These are phyloP conservation scores for Cichorium intybus DNA, from an alignment of 140 eudicot species.

Conservation along the genomic window DNA sequence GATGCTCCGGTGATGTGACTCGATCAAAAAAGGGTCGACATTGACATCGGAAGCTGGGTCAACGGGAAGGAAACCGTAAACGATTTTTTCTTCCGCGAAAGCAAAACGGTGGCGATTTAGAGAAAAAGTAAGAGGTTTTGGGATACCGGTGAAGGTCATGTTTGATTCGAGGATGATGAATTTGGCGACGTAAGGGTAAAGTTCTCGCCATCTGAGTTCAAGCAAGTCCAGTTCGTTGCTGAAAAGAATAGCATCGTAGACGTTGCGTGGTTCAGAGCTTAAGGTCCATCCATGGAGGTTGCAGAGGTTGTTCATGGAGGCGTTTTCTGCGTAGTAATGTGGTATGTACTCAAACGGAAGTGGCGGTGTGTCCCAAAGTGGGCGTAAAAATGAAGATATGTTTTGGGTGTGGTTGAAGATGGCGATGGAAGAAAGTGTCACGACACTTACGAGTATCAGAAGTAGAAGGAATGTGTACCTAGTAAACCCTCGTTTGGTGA, in stretches of 20 bases:
- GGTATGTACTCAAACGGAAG: constrained; percentile 63
- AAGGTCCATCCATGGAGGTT: constrained; percentile 80
- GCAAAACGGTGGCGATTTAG: constrained; percentile 48
- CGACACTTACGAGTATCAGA: constrained; percentile 21
- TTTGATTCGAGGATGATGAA: constrained; percentile 72
- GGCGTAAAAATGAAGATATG: constrained; percentile 71
- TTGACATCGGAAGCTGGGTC: constrained; percentile 8
- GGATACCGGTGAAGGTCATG: constrained; percentile 83
- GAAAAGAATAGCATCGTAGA: constrained; percentile 67
- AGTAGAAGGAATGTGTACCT: constrained; percentile 30
- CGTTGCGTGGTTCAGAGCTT: constrained; percentile 58
- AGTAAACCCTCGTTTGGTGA: constrained; percentile 24
- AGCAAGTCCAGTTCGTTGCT: constrained; percentile 80
- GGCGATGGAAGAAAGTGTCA: constrained; percentile 31
- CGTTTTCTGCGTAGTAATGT: constrained; percentile 81
- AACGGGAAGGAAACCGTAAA: constrained; percentile 51
- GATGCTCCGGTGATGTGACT: constrained; percentile 51
- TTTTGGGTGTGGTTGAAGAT: constrained; percentile 46
- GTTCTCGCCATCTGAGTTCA: constrained; percentile 76
- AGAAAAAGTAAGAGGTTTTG: constrained; percentile 63
- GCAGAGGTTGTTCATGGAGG: constrained; percentile 63
- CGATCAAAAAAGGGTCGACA: constrained; percentile 60
- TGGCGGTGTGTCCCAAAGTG: constrained; percentile 88
- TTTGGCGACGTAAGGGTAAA: constrained; percentile 62
- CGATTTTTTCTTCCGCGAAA: constrained; percentile 56